Percentiles rank a stretch among this genome's conserved stretches.
Conservation (phyloP, 2,329 filamentous ascomycete genomes). For the Coleophoma eucalyptorum region DNA sequence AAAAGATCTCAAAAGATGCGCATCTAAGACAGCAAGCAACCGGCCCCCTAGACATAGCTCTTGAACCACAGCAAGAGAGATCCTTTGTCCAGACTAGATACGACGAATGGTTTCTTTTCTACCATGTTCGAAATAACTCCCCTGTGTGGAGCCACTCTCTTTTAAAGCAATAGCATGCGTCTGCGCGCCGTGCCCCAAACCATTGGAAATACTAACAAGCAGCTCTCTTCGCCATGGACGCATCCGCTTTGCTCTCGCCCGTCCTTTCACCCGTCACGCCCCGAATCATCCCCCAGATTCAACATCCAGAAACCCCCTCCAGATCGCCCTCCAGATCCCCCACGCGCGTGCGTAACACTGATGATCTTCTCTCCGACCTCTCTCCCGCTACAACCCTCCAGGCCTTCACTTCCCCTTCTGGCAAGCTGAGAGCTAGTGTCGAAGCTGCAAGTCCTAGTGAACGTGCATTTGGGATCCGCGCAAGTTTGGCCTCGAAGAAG, state of each 20-base stretch:
- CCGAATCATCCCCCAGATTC: not conserved
- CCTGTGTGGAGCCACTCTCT: not conserved
- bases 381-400: conserved; percentile 58
- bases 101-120: not conserved
- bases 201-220: not conserved
- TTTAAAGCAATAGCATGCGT: not conserved
- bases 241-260: not conserved
- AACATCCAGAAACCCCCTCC: not conserved
- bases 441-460: conserved; percentile 60
- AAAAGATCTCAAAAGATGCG: not conserved
- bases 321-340: conserved; percentile 17
- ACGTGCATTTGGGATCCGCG: conserved; percentile 66
- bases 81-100: not conserved
- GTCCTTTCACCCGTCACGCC: not conserved
- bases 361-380: conserved; percentile 59
- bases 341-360: conserved; percentile 26
- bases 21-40: not conserved
- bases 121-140: not conserved
- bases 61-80: not conserved
- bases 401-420: conserved; percentile 51
- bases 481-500: conserved; percentile 66
- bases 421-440: conserved; percentile 54
- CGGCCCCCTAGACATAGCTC: not conserved
- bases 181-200: not conserved
- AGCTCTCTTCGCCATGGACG: not conserved